These are phyloP conservation scores for Lipomyces orientalis DNA, from an alignment of 805 yeast genomes.

Conservation along the genomic window DNA sequence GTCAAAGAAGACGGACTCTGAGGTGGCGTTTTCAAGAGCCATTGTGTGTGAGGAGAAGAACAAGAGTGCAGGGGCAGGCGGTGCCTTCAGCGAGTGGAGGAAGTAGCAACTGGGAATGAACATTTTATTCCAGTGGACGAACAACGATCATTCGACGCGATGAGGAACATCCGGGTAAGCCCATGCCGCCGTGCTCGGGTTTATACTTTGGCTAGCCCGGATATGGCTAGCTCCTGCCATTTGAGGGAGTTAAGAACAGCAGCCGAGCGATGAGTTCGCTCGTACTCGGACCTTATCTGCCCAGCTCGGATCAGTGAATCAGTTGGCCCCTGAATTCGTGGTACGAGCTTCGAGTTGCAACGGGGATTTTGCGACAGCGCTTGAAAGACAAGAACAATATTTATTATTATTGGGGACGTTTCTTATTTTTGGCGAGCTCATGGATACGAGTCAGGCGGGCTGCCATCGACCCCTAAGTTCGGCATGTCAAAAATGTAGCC, in stretches of 20 bases:
- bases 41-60: neutral
- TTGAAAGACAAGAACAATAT: too few species aligned
- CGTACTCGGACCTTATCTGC: neutral
- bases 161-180: neutral
- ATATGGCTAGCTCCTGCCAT: neutral
- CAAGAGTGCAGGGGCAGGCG: neutral
- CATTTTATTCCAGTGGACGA: neutral
- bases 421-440: too few species aligned
- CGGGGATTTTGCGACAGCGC: too few species aligned
- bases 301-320: neutral
- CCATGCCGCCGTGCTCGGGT: neutral
- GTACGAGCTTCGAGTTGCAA: too few species aligned
- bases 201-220: neutral
- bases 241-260: neutral
- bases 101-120: neutral
- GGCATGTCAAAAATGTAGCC: too few species aligned
- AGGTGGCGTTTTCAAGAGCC: constrained; percentile 5
- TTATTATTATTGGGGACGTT: too few species aligned
- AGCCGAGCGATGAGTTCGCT: neutral
- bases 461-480: too few species aligned
- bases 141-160: neutral
- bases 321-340: neutral
- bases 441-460: too few species aligned
- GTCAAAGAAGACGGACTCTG: constrained; percentile 1
- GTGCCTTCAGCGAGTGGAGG: neutral